Evolutionary conservation across 2,329 filamentous ascomycete species (phyloP), one percentile per base, ranked within the genome.

Genomic region (Pezicula carpinea): DNA sequence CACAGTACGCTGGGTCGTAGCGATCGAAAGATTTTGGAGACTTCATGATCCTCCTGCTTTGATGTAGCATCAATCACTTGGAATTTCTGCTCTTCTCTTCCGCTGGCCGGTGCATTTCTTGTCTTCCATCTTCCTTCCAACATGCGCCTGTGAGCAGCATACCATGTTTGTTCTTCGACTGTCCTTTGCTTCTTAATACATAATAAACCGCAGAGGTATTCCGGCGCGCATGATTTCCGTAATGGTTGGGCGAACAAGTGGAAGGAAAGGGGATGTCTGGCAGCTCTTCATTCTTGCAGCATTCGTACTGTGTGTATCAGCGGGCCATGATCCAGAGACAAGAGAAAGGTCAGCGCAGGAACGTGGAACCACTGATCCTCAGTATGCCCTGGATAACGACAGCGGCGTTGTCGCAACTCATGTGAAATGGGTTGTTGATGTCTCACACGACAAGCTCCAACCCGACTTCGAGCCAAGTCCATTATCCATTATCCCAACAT

Each of bases 61-160:
- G n/a, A 13, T 15, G 8, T 35, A 15, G n/a, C 18, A 35, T 35
- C n/a, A 15, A 15, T 35, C 33, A 10, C 7, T 8, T 14, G 8
- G 33, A 35, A 10, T 19, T 35, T 14, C n/a, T n/a, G 10, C n/a
- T 19, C 15, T 7, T 15, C n/a, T 35, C 15, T 10, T 11, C 33
- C 33, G 33, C 33, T 35, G 33, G 33, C 33, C 33, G 33, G 33
- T 19, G 33, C 18, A 35, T 35, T 35, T 35, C n/a, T 35, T 35
- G n/a, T 35, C 18, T 2, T 35, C 15, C 11, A 19, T 35, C 15
- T 19, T 19, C 15, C n/a, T 15, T 15, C 17, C n/a, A 15, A 35
- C 8, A 40, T 29, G 38, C n/a, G 21, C 26, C 38, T 40, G 38
- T 40, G 38, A 40, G n/a, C 38, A 23, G 13, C 38, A 29, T 40